Percentiles rank a stretch among this genome's conserved stretches.
These are phyloP conservation scores for Aspergillus biplanus DNA, from an alignment of 495 filamentous ascomycete species.

Conservation along the genomic window DNA sequence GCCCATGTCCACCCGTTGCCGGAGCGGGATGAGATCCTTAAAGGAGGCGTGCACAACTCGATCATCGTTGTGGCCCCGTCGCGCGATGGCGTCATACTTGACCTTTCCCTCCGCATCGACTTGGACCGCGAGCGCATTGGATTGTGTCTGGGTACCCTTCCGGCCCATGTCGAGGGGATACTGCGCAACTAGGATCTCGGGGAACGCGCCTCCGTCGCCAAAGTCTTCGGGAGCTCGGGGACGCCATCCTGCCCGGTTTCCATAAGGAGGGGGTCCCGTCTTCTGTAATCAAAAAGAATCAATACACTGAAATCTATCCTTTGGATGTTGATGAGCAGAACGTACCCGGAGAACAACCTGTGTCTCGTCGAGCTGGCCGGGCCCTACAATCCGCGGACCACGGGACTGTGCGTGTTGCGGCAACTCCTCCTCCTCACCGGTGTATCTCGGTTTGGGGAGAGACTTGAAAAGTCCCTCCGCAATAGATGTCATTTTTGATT, in stretches of 20 bases:
- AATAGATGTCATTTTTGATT: conserved; percentile 65
- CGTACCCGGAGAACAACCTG: conserved; percentile 82
- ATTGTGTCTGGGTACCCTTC: conserved; percentile 67
- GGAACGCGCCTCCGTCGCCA: conserved; percentile 95
- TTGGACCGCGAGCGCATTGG: conserved; percentile 88
- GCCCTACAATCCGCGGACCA: conserved; percentile 78
- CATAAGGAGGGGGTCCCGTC: conserved; percentile 84
- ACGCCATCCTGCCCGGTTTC: conserved; percentile 83
- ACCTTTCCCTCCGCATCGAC: conserved; percentile 91
- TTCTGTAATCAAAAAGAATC: conserved; percentile 50
- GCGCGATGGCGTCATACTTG: conserved; percentile 95
- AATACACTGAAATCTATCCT: conserved; percentile 2
- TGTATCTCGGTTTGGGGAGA: conserved; percentile 88
- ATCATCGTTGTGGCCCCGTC: conserved; percentile 81
- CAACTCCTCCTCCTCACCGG: conserved; percentile 80
- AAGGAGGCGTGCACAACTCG: conserved; percentile 92
- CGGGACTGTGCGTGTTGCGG: conserved; percentile 72
- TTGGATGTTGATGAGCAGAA: conserved; percentile 10
- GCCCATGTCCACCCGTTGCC: conserved; percentile 91
- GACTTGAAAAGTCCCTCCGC: conserved; percentile 77
- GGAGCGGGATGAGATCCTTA: conserved; percentile 93
- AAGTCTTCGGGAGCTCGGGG: conserved; percentile 86
- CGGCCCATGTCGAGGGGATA: conserved; percentile 95
- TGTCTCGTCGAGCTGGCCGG: conserved; percentile 77
- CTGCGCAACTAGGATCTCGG: conserved; percentile 90